phyloP scores from a whole-genome alignment of 176 grass and related monocot species.

The Puccinellia tenuiflora region DNA sequence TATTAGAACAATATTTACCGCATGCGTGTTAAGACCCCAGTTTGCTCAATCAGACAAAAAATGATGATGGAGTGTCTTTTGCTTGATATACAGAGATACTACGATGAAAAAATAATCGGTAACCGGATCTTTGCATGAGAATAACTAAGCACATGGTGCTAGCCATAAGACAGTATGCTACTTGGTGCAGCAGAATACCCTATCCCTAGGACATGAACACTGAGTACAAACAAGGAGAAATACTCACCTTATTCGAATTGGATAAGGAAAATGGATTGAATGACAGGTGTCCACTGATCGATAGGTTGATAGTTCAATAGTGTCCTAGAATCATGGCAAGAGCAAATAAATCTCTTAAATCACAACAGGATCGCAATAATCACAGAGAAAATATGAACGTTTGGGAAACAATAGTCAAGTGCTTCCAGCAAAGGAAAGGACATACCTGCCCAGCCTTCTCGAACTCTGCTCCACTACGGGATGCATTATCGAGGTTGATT shows the following conservation, averaged over 20 bases:
- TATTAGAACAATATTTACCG: neutral
- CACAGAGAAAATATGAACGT: neutral
- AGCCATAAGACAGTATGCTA: neutral
- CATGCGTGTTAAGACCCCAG: neutral
- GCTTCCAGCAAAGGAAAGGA: neutral
- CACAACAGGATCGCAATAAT: neutral
- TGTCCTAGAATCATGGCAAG: slow-evolving; percentile 34
- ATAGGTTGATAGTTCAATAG: slow-evolving; percentile 51
- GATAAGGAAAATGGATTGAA: slow-evolving; percentile 57
- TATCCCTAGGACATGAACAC: neutral
- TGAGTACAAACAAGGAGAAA: neutral
- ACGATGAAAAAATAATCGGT: no score
- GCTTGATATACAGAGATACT: no score
- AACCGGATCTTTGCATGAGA: neutral
- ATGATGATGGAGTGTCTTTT: neutral
- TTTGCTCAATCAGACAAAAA: neutral
- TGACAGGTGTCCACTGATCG: slow-evolving; percentile 44
- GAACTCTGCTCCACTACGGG: slow-evolving; percentile 69
- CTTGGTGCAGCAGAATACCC: neutral
- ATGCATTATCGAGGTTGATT: slow-evolving; percentile 80
- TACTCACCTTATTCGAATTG: slow-evolving; percentile 47
- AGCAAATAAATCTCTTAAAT: neutral
- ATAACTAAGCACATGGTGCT: neutral
- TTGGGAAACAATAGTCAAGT: neutral
- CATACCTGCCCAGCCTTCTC: slow-evolving; percentile 67